phyloP scores from a whole-genome alignment of 441 rosid species.

The Pelargonium fulgidum region DNA sequence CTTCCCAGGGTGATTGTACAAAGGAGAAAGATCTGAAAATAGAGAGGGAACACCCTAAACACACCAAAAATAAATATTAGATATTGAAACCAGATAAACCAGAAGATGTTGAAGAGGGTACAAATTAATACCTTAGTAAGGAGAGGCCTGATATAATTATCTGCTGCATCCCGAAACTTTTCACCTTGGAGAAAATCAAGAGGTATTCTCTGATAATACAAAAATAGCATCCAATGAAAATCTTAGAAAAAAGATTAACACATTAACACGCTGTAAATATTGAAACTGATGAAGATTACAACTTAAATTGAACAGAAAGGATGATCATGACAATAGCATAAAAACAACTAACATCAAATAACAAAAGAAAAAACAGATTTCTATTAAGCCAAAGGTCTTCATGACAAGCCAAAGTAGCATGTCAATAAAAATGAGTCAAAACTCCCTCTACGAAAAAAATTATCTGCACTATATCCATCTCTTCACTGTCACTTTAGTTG shows the following conservation, averaged over 20 bases:
- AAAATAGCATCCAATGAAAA: neutral
- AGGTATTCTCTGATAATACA: slow-evolving; percentile 72
- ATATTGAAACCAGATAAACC: slow-evolving; percentile 15
- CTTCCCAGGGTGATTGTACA: slow-evolving; percentile 81
- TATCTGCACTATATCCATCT: neutral
- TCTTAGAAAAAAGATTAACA: neutral
- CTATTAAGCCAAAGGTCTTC: neutral
- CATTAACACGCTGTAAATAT: neutral
- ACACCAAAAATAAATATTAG: slow-evolving; percentile 18
- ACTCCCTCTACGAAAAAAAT: neutral
- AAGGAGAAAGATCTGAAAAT: slow-evolving; percentile 93
- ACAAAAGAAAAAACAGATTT: neutral
- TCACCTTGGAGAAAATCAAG: slow-evolving; percentile 92
- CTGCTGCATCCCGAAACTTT: slow-evolving; percentile 77
- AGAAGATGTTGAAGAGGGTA: slow-evolving; percentile 8
- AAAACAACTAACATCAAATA: neutral
- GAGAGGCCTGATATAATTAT: slow-evolving; percentile 70
- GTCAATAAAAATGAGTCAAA: neutral
- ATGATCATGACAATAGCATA: neutral
- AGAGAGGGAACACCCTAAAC: slow-evolving; percentile 93
- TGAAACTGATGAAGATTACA: too few relatives aligned
- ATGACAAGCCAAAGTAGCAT: neutral
- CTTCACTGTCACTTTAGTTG: neutral
- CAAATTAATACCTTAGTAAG: slow-evolving; percentile 60
- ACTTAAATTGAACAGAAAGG: too few relatives aligned